Percentiles rank a stretch among this genome's conserved stretches.
These are phyloP conservation scores for Mycothermus thermophilus DNA, from an alignment of 495 filamentous ascomycete species.

Conservation along the genomic window DNA sequence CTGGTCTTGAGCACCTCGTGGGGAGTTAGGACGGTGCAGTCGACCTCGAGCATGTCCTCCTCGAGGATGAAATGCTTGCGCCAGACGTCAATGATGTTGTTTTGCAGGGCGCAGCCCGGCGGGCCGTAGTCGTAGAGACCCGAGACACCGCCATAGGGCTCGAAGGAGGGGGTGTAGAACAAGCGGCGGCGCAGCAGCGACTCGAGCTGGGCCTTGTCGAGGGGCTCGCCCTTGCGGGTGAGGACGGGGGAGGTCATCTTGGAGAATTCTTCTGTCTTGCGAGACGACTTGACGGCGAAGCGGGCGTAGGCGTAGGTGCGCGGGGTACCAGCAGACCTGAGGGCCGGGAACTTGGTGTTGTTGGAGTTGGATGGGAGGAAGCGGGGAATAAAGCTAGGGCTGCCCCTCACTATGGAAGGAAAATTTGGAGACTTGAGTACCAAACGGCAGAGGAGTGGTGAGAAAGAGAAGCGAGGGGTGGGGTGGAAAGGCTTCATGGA, in stretches of 20 bases:
- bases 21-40: constrained; percentile 75
- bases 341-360: too few species aligned
- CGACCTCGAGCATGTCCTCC: constrained; percentile 84
- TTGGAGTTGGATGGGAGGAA: too few species aligned
- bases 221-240: constrained; percentile 76
- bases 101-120: constrained; percentile 62
- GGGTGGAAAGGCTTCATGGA: constrained; percentile 15
- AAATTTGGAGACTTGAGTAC: constrained; percentile 7
- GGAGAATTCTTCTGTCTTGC: constrained; percentile 35
- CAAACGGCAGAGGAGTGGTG: constrained; percentile 13
- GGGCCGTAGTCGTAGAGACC: constrained; percentile 82
- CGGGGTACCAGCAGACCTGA: too few species aligned
- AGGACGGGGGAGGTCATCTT: constrained; percentile 39
- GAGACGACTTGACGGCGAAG: constrained; percentile 2
- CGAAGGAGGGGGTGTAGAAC: constrained; percentile 92
- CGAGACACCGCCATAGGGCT: constrained; percentile 78
- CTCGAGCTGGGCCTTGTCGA: constrained; percentile 70
- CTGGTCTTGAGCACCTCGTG: constrained; percentile 87
- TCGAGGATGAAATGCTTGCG: constrained; percentile 80
- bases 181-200: constrained; percentile 72
- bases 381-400: too few species aligned
- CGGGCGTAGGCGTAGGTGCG: constrained; percentile 3
- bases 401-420: too few species aligned
- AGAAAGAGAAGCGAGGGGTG: constrained; percentile 8
- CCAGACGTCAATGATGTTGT: constrained; percentile 84